These are phyloP conservation scores for Boletus rubroflammeus DNA, from an alignment of 768 basidiomycete genomes.

Conservation along the genomic window DNA sequence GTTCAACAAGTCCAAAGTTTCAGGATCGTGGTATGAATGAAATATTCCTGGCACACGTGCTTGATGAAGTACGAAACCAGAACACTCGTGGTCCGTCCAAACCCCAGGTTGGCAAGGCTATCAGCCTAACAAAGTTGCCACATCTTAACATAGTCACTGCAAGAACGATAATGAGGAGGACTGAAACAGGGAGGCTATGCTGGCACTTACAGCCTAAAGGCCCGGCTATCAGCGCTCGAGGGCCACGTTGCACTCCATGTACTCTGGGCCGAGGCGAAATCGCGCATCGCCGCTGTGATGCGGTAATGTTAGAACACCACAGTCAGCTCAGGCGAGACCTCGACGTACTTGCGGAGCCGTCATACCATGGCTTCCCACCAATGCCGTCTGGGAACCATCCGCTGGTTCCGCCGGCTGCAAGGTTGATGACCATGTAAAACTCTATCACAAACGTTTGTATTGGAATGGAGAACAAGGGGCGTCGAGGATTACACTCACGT, in stretches of 20 bases:
- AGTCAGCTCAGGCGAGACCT: slow-evolving; percentile 7
- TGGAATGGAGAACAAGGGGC: background rate
- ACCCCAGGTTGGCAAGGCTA: background rate
- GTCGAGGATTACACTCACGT: slow-evolving; percentile 21
- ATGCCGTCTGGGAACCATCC: slow-evolving; percentile 47
- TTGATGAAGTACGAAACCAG: background rate
- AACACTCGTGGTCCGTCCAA: background rate
- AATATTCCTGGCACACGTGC: background rate
- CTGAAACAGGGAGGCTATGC: too few species aligned
- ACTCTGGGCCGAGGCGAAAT: slow-evolving; percentile 57
- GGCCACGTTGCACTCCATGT: slow-evolving; percentile 81
- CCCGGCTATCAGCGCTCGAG: slow-evolving; percentile 51
- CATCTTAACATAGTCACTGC: slow-evolving; percentile 34
- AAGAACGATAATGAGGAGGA: background rate
- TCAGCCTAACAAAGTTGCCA: slow-evolving; percentile 27
- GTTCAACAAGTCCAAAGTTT: slow-evolving; percentile 1
- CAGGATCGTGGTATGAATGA: background rate
- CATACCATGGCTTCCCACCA: slow-evolving; percentile 61
- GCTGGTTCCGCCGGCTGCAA: slow-evolving; percentile 78
- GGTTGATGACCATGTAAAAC: slow-evolving; percentile 79
- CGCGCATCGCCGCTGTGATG: slow-evolving; percentile 57
- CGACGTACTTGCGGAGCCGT: slow-evolving; percentile 47
- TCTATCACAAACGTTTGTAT: slow-evolving; percentile 36
- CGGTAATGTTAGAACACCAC: slow-evolving; percentile 10
- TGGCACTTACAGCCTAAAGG: slow-evolving; percentile 58